Evolutionary conservation across 371 early-diverging fungal species (phyloP).

Genomic region (Mucor sp.): DNA sequence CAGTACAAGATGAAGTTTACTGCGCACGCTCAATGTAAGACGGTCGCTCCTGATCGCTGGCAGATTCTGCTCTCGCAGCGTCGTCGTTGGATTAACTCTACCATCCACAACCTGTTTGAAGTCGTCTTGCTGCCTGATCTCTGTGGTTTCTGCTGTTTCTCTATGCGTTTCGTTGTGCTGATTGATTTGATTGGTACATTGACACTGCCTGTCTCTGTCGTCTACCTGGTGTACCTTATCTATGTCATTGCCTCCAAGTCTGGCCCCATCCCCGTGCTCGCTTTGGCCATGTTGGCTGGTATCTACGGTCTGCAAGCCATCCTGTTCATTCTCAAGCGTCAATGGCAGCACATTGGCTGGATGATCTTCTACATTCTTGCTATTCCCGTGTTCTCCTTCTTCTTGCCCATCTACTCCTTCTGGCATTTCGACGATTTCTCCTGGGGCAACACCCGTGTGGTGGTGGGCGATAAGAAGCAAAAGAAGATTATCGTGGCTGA

Average conservation of each 20-base stretch:
- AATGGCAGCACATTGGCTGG: constrained; percentile 97
- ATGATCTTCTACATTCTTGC: constrained; percentile 92
- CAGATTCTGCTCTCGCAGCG: constrained; percentile 85
- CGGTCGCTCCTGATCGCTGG: constrained; percentile 98
- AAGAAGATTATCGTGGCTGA: constrained; percentile 65
- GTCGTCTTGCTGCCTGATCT: constrained; percentile 82
- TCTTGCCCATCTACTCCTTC: constrained; percentile 81
- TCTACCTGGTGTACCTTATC: constrained; percentile 81
- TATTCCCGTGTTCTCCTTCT: constrained; percentile 83
- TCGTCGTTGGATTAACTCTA: constrained; percentile 99
- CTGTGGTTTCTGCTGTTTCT: constrained; percentile 96
- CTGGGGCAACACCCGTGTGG: constrained; percentile 91
- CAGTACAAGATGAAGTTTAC: constrained; percentile 97
- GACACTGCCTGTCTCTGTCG: constrained; percentile 91
- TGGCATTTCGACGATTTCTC: constrained; percentile 95
- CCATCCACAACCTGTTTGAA: constrained; percentile 96
- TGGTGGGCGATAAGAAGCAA: constrained; percentile 71
- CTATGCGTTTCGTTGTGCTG: constrained; percentile 94
- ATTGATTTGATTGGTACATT: constrained; percentile 93
- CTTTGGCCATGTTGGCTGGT: constrained; percentile 66
- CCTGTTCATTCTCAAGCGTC: constrained; percentile 83
- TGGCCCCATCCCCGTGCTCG: constrained; percentile 57
- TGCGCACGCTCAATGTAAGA: constrained; percentile 94
- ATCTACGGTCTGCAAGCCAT: constrained; percentile 86
- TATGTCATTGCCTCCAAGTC: constrained; percentile 59